Percentiles rank a stretch among this genome's conserved stretches.
These are phyloP conservation scores for Escallonia herrerae DNA, from an alignment of 129 eudicot genomes.

Conservation along the genomic window DNA sequence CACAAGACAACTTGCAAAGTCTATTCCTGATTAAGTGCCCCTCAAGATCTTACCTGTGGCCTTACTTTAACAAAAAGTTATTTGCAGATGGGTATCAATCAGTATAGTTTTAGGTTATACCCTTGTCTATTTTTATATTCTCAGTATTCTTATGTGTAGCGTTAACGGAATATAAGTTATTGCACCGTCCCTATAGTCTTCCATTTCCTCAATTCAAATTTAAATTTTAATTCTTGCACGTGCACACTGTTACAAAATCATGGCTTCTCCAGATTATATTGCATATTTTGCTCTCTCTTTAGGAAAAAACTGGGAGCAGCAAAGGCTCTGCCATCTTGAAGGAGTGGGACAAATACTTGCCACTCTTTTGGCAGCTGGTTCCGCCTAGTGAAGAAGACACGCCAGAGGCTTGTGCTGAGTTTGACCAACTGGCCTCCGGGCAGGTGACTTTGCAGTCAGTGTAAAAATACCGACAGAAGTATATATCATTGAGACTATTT, in stretches of 20 bases:
- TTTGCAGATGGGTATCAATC: no score
- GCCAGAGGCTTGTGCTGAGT: slow-evolving; percentile 92
- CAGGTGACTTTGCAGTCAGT: slow-evolving; percentile 74
- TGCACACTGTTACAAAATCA: background rate
- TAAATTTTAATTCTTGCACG: background rate
- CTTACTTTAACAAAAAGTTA: no score
- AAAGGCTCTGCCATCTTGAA: slow-evolving; percentile 73
- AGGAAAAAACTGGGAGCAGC: slow-evolving; percentile 98
- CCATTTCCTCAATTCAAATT: background rate
- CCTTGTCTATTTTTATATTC: background rate
- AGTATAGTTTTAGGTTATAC: background rate
- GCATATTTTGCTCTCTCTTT: background rate
- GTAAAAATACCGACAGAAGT: slow-evolving; percentile 11
- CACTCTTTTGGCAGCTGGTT: slow-evolving; percentile 96
- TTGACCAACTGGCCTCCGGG: slow-evolving; percentile 56
- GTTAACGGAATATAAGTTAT: background rate
- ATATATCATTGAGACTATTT: slow-evolving; percentile 8
- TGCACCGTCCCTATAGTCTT: background rate
- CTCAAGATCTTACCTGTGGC: background rate
- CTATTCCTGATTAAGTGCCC: background rate
- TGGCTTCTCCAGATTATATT: background rate
- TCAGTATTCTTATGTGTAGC: no score
- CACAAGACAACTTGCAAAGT: background rate
- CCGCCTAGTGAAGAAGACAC: slow-evolving; percentile 99
- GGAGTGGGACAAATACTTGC: slow-evolving; percentile 91